Evolutionary conservation across 768 basidiomycete species (phyloP).

Genomic region (Leucocoprinus leucothites): DNA sequence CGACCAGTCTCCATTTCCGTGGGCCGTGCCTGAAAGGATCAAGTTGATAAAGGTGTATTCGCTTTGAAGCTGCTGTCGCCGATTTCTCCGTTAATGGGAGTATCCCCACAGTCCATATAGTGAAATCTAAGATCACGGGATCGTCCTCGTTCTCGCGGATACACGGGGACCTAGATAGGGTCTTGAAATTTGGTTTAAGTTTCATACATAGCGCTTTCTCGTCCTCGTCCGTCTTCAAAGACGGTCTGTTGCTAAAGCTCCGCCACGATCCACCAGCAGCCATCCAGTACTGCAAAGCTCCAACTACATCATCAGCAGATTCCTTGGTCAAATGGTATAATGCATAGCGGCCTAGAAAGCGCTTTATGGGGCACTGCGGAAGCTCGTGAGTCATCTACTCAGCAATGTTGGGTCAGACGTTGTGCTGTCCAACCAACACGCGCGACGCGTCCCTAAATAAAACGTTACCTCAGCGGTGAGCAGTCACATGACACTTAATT

Average conservation of each 20-base stretch:
- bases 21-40: background rate
- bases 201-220: background rate
- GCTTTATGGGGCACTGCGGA: background rate
- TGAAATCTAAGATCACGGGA: background rate
- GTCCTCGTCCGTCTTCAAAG: too few species aligned
- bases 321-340: background rate
- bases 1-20: background rate
- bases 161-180: background rate
- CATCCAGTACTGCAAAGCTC: background rate
- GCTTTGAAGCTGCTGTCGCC: slow-evolving; percentile 12
- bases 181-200: background rate
- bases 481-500: too few species aligned
- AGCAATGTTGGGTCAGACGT: too few species aligned
- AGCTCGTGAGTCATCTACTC: background rate
- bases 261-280: background rate
- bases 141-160: background rate
- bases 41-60: slow-evolving; percentile 13
- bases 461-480: too few species aligned
- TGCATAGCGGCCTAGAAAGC: background rate
- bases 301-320: background rate
- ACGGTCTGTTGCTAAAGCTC: background rate
- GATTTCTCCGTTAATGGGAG: slow-evolving; percentile 5
- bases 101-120: background rate
- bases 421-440: too few species aligned
- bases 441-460: too few species aligned